phyloP scores from a whole-genome alignment of 2,329 filamentous ascomycete species.

The Metarhizium humberi region DNA sequence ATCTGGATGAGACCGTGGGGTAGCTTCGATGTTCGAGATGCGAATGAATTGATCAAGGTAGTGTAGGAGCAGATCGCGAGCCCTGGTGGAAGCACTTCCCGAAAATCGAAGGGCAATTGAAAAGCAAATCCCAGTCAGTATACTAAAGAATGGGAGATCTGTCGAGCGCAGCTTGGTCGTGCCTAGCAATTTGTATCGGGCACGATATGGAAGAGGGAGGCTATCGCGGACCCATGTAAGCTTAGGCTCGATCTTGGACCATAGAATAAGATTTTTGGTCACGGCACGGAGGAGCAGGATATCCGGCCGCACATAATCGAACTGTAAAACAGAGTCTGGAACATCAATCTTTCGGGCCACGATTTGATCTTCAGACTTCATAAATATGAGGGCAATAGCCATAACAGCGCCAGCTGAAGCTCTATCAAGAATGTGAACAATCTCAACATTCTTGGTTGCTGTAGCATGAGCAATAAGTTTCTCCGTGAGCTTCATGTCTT shows the following conservation, averaged over 20 bases:
- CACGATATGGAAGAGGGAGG: slow-evolving; percentile 61
- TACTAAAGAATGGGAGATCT: slow-evolving; percentile 88
- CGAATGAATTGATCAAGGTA: slow-evolving; percentile 83
- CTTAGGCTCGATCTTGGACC: slow-evolving; percentile 69
- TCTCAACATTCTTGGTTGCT: slow-evolving; percentile 79
- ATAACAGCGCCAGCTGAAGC: slow-evolving; percentile 90
- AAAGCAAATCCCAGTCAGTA: slow-evolving; percentile 82
- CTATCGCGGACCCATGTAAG: slow-evolving; percentile 67
- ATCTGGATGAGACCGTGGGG: slow-evolving; percentile 18
- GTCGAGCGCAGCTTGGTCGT: slow-evolving; percentile 61
- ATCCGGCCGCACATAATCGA: slow-evolving; percentile 91
- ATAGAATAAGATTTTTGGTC: slow-evolving; percentile 85
- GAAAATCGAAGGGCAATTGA: slow-evolving; percentile 65
- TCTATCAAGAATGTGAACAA: slow-evolving; percentile 87
- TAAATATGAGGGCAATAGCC: slow-evolving; percentile 83
- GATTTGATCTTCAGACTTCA: slow-evolving; percentile 87
- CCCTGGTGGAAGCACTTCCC: slow-evolving; percentile 59
- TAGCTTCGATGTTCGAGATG: slow-evolving; percentile 51
- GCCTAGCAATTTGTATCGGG: slow-evolving; percentile 48
- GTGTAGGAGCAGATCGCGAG: slow-evolving; percentile 71
- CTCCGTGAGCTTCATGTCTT: slow-evolving; percentile 90
- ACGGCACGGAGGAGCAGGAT: slow-evolving; percentile 84
- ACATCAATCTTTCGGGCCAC: slow-evolving; percentile 89
- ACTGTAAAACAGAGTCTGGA: slow-evolving; percentile 81
- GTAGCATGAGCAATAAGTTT: slow-evolving; percentile 79